Evolutionary conservation across 2,329 filamentous ascomycete genomes (phyloP).

Genomic region (Bipolaris gigantea): DNA sequence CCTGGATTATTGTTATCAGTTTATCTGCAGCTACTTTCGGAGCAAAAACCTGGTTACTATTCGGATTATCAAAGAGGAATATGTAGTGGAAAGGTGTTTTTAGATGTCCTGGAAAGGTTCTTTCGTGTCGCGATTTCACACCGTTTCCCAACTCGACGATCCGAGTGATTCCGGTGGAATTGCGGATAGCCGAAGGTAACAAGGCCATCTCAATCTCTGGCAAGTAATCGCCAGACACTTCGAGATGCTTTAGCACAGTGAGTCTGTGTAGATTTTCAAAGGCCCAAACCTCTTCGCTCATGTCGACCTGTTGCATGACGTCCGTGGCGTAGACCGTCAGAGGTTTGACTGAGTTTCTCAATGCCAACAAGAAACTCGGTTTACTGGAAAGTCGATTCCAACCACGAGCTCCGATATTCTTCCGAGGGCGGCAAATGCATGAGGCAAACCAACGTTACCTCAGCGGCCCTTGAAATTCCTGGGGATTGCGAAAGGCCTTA

Average conservation of each 20-base stretch:
- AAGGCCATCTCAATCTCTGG: background rate
- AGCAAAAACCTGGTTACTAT: background rate
- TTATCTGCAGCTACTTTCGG: background rate
- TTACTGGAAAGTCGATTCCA: background rate
- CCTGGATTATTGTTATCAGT: background rate
- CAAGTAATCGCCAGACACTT: background rate
- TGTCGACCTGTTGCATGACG: background rate
- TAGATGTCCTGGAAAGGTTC: background rate
- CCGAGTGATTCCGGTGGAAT: background rate
- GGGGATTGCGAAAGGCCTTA: background rate
- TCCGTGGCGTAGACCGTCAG: background rate
- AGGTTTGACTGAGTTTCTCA: background rate
- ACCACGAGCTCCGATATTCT: background rate
- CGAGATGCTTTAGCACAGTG: background rate
- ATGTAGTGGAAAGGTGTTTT: background rate
- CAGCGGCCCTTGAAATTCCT: background rate
- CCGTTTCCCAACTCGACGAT: background rate
- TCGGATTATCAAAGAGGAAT: background rate
- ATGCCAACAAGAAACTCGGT: background rate
- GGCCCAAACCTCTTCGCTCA: background rate
- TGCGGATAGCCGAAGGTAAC: background rate
- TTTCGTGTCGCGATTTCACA: background rate
- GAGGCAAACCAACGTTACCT: background rate
- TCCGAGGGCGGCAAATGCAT: too few species aligned
- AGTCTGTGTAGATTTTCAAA: background rate